These are phyloP conservation scores for Aspergillus cristatus DNA, from an alignment of 495 filamentous ascomycete genomes.

Conservation along the genomic window DNA sequence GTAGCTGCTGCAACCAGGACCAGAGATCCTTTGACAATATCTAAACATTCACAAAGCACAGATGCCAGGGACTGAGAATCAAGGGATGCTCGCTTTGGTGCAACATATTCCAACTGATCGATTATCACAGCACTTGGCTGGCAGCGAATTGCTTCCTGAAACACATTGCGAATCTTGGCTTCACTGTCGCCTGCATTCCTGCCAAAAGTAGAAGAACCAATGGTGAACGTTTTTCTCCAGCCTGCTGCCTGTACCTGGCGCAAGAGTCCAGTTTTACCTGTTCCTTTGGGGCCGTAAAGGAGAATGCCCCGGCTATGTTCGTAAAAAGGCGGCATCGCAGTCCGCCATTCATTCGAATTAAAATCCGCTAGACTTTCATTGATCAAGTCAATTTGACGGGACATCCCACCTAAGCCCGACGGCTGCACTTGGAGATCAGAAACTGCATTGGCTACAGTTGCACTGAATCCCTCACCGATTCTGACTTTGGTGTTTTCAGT, in stretches of 20 bases:
- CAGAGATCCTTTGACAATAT: constrained; percentile 29
- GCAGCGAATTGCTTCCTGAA: constrained; percentile 58
- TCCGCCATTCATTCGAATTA: constrained; percentile 23
- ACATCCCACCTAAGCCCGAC: constrained; percentile 51
- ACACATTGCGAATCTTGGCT: constrained; percentile 54
- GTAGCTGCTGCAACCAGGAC: constrained; percentile 69
- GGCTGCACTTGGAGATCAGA: constrained; percentile 19
- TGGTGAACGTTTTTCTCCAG: constrained; percentile 57
- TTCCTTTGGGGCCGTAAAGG: constrained; percentile 75
- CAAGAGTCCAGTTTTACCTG: constrained; percentile 69
- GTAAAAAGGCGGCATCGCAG: constrained; percentile 35
- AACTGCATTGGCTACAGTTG: constrained; percentile 6
- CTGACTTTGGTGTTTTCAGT: constrained; percentile 24
- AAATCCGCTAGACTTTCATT: constrained; percentile 59
- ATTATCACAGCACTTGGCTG: constrained; percentile 80
- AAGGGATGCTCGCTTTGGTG: constrained; percentile 46
- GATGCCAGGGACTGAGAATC: constrained; percentile 29
- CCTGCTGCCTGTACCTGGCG: constrained; percentile 53
- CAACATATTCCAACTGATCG: constrained; percentile 69
- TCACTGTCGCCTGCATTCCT: constrained; percentile 32
- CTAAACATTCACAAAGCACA: constrained; percentile 35
- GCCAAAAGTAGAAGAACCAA: constrained; percentile 47
- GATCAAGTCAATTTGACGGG: constrained; percentile 50
- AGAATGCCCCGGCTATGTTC: constrained; percentile 49
- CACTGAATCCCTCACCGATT: constrained; percentile 18